phyloP scores from a whole-genome alignment of 2,329 filamentous ascomycete genomes.

The Apiospora koreana region DNA sequence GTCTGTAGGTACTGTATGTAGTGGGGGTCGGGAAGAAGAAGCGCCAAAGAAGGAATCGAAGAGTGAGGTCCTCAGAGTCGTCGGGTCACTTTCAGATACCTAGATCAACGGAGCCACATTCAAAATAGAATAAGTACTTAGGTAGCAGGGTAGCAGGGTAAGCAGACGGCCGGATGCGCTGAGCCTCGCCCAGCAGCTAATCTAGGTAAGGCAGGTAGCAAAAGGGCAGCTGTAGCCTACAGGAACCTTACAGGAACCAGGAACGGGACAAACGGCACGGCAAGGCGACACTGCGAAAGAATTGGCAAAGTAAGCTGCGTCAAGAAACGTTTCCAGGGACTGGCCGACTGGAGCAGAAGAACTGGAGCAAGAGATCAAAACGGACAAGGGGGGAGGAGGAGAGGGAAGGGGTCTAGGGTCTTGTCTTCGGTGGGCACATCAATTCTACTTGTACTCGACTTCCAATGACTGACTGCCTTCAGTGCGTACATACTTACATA shows the following conservation, averaged over 20 bases:
- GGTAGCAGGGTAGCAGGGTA: too few species aligned
- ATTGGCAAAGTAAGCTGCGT: not conserved
- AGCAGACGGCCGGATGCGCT: not conserved
- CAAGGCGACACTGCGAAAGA: not conserved
- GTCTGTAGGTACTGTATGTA: too few species aligned
- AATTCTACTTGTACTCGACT: not conserved
- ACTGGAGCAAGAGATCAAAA: not conserved
- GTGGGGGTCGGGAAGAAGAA: not conserved
- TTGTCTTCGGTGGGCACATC: not conserved
- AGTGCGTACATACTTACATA: not conserved
- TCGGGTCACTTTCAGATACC: too few species aligned
- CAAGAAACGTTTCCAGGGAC: constrained; percentile 1
- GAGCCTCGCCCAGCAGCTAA: not conserved
- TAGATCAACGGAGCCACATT: not conserved
- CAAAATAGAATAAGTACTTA: not conserved
- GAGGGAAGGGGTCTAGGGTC: not conserved
- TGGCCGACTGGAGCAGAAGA: not conserved
- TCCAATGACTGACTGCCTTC: too few species aligned
- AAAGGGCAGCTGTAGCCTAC: not conserved
- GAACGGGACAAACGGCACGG: not conserved
- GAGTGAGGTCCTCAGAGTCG: not conserved
- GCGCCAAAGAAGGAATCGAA: not conserved
- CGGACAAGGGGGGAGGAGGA: not conserved
- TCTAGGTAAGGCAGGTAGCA: too few species aligned
- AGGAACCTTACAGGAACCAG: not conserved